Base-by-base conservation (phyloP, 768 basidiomycete genomes). In the Suillus subalutaceus region DNA sequence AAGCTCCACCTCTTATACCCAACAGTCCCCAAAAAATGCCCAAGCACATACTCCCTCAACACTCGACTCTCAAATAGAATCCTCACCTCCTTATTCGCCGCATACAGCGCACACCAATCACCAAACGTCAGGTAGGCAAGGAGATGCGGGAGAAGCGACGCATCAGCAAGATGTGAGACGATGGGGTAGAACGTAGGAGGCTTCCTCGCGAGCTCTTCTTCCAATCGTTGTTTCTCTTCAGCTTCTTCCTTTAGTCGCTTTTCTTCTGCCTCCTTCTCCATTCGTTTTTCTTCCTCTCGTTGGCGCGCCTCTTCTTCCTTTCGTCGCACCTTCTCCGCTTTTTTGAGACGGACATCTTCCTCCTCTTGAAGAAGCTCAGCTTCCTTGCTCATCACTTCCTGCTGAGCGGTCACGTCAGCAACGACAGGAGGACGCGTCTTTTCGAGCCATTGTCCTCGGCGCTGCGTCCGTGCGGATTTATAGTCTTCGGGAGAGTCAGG, bases 1-100 rank as follows among this genome's bases (percentile, higher is more conserved):
- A 70, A 78, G 15, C 66, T 65, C 94, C 94, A 96, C 63, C 85
- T 79, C 59, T 74, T 71, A 76, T 94, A 95, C 18, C 93, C 93
- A 6, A 94, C 86, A 1, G 87, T 88, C 43, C 78, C 79, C 69
- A 95, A 75, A 75, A 85, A 93, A 41, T 89, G 79, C 77, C 91
- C 89, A 66, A 95, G 73, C 16, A 91, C 85, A 12, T 77, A 81
- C 74, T 94, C 93, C 46, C 86, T 79, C 46, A 92, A 75, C 44
- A 78, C 79, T 8, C 82, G 75, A 30, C 76, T 81, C 69, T 85
- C 82, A 61, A 85, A 83, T 50, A 93, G 67, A 58, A 77, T 75
- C 48, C 86, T 81, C 12, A 90, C 80, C 52, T 80, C 80, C 73
- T 87, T 85, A 72, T 85, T 88, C 15, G 88, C 76, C 20, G 83